These are phyloP conservation scores for Gentiana macrophylla DNA, from an alignment of 257 asterid species.

Conservation along the genomic window DNA sequence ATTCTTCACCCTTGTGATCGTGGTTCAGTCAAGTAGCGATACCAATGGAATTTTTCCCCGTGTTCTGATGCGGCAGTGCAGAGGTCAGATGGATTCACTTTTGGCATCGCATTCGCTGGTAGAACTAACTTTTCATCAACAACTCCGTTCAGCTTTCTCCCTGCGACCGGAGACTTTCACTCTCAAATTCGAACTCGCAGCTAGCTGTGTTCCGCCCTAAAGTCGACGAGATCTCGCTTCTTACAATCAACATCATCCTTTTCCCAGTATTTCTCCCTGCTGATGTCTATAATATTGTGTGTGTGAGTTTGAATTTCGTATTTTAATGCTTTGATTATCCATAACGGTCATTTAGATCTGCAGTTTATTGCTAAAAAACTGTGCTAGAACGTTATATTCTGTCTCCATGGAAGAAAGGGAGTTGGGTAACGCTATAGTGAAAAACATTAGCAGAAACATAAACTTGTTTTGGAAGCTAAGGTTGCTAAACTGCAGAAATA, in stretches of 20 bases:
- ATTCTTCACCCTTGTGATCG: conserved; percentile 6
- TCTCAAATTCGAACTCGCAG: conserved; percentile 47
- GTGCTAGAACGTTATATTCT: no score
- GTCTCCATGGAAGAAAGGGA: no score
- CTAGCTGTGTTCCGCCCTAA: conserved; percentile 87
- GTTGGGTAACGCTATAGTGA: no score
- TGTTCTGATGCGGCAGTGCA: conserved; percentile 73
- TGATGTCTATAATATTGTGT: background rate
- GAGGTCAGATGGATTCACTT: conserved; percentile 74
- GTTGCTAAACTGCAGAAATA: no score
- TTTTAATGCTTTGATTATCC: background rate
- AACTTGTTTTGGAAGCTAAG: no score
- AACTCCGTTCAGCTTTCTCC: conserved; percentile 64
- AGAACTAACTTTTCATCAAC: conserved; percentile 33
- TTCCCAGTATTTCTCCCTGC: conserved; percentile 52
- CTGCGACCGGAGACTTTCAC: conserved; percentile 69
- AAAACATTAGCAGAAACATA: no score
- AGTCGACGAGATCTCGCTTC: conserved; percentile 94
- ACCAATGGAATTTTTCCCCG: conserved; percentile 66
- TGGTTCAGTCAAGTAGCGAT: conserved; percentile 46
- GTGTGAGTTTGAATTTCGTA: background rate
- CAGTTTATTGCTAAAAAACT: no score
- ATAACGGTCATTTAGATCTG: conserved; percentile 12
- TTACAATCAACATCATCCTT: conserved; percentile 61
- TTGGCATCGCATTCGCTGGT: conserved; percentile 66